phyloP scores from a whole-genome alignment of 2,329 filamentous ascomycete species.

The Aspergillus vadensis region DNA sequence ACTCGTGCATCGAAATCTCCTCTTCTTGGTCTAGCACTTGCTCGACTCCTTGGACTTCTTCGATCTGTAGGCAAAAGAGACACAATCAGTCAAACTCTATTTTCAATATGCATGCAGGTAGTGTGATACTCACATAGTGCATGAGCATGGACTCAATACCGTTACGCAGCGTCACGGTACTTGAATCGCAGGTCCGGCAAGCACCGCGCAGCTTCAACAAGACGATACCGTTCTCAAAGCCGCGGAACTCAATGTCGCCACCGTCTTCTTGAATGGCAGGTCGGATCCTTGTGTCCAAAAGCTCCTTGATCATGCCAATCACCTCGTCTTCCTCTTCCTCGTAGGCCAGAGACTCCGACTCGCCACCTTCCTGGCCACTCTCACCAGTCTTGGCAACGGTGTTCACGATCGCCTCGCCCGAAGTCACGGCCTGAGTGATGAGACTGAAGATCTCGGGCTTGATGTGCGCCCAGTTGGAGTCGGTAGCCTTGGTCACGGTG shows the following conservation, averaged over 20 bases:
- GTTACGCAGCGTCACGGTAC: constrained; percentile 94
- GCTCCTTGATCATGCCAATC: constrained; percentile 97
- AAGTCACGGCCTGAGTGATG: constrained; percentile 89
- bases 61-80: constrained; percentile 62
- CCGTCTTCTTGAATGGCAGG: constrained; percentile 97
- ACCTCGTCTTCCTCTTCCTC: constrained; percentile 92
- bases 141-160: constrained; percentile 99
- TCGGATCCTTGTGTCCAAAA: constrained; percentile 90
- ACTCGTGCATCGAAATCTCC: constrained; percentile 81
- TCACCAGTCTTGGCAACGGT: constrained; percentile 63
- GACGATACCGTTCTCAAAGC: constrained; percentile 86
- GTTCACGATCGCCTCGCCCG: constrained; percentile 78
- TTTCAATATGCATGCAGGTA: constrained; percentile 5
- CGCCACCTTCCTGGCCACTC: constrained; percentile 50
- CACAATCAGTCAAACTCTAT: constrained; percentile 5
- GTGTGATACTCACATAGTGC: constrained; percentile 72
- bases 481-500: constrained; percentile 86
- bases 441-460: constrained; percentile 93
- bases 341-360: constrained; percentile 74
- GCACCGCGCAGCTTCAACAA: constrained; percentile 84
- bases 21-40: constrained; percentile 92
- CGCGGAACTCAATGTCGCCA: constrained; percentile 92
- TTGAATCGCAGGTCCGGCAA: constrained; percentile 93
- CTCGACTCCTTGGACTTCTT: constrained; percentile 89
- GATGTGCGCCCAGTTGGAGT: constrained; percentile 90